Conservation (phyloP, 306 rosid species). For the Alnus glutinosa region DNA sequence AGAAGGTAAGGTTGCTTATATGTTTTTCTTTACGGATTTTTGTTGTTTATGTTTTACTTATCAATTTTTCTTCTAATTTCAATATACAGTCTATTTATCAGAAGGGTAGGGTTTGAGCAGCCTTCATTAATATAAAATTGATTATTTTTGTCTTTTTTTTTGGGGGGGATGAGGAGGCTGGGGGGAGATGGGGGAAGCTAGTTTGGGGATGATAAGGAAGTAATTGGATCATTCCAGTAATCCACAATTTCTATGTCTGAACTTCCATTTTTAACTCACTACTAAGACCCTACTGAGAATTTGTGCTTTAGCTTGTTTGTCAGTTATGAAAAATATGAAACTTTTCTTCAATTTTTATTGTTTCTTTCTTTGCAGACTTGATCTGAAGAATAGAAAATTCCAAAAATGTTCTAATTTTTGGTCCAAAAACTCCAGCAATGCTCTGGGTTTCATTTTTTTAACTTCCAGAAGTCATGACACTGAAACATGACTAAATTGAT, state of each 20-base stretch:
- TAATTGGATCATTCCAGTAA: not conserved
- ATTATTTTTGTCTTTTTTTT: not conserved
- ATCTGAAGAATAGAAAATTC: not conserved
- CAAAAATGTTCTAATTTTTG: not conserved
- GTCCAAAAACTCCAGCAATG: not conserved
- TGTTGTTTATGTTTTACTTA: not conserved
- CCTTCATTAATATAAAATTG: not conserved
- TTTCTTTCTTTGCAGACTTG: not conserved
- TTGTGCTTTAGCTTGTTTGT: not conserved
- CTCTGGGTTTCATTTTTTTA: not conserved
- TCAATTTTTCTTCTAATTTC: not conserved
- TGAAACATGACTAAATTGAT: not conserved
- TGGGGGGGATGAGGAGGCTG: not conserved
- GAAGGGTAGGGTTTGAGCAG: not conserved
- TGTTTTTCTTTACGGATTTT: not conserved
- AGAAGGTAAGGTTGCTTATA: slow-evolving; percentile 61
- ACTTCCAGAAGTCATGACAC: not conserved
- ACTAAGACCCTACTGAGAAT: not conserved
- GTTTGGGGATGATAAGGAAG: not conserved
- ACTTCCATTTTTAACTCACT: not conserved
- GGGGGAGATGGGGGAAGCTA: not conserved
- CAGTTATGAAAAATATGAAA: not conserved
- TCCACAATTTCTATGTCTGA: not conserved
- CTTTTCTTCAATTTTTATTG: not conserved
- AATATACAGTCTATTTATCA: not conserved